A percentile compares a stretch with the other conserved stretches of the same genome.
Evolutionary conservation across 1,139 yeast species (phyloP).

Genomic region (Blastobotrys ciferrii): DNA sequence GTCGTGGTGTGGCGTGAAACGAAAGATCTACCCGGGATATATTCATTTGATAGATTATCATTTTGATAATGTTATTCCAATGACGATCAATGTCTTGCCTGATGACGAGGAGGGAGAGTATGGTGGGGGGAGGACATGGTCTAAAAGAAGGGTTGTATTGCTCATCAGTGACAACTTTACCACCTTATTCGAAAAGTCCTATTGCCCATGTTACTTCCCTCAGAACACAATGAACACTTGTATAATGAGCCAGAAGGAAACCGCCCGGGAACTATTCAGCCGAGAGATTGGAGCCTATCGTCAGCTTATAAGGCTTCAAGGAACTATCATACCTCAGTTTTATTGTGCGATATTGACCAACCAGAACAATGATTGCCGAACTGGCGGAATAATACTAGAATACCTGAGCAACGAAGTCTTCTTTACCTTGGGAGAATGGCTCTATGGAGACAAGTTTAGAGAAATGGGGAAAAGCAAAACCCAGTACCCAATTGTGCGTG

Average conservation of each 20-base stretch:
- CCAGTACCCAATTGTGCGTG: neutral
- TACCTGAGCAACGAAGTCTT: neutral
- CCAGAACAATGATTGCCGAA: neutral
- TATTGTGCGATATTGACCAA: constrained; percentile 3
- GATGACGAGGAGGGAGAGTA: neutral
- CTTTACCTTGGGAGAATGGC: neutral
- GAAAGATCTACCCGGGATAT: neutral
- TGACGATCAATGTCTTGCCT: neutral
- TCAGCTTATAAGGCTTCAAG: neutral
- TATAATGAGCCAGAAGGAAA: neutral
- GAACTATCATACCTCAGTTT: constrained; percentile 1
- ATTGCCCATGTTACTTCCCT: neutral
- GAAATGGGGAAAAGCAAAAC: neutral
- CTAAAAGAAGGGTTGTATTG: neutral
- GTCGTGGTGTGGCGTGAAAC: neutral
- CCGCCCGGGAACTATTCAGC: constrained; percentile 2
- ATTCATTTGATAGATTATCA: neutral
- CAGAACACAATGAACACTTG: neutral
- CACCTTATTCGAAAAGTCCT: neutral
- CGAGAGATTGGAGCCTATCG: constrained; percentile 4
- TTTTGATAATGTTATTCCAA: neutral
- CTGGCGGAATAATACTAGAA: constrained; percentile 1
- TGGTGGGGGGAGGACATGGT: neutral
- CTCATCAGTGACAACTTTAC: neutral
- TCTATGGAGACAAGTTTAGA: neutral